Conservation (phyloP, 352 stramenopile species). For the Globisporangium echinulatum region DNA sequence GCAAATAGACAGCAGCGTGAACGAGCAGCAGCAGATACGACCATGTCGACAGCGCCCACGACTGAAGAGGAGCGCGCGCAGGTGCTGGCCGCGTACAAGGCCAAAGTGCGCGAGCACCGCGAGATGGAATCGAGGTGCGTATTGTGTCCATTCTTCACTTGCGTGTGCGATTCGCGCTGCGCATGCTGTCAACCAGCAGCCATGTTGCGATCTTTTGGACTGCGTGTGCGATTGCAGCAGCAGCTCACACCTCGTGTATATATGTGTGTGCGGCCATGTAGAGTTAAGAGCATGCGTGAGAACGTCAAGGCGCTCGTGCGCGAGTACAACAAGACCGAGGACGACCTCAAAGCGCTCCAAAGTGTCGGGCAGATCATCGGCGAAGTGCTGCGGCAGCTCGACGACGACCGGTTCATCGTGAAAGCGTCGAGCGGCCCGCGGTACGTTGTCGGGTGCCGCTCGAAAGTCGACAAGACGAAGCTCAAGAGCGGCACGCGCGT, state of each 20-base stretch:
- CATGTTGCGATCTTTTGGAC: background rate
- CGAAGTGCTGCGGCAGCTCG: constrained; percentile 97
- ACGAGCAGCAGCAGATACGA: constrained; percentile 28
- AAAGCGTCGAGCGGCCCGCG: constrained; percentile 97
- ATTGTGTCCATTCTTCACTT: no score
- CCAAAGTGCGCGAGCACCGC: constrained; percentile 95
- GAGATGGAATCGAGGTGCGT: constrained; percentile 92
- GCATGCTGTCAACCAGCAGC: no score
- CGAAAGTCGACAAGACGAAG: constrained; percentile 92
- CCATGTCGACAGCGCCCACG: constrained; percentile 21
- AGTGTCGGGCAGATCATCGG: constrained; percentile 99
- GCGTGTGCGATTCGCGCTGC: no score
- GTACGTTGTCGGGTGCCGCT: constrained; percentile 97
- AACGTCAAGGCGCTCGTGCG: constrained; percentile 94
- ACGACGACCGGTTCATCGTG: constrained; percentile 99
- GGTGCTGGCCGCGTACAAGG: constrained; percentile 93
- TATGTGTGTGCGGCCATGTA: constrained; percentile 18
- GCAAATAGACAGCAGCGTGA: background rate
- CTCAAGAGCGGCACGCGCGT: constrained; percentile 97
- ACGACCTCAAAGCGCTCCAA: constrained; percentile 96
- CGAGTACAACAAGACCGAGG: constrained; percentile 99
- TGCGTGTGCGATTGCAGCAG: no score
- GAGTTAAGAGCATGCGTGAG: constrained; percentile 95
- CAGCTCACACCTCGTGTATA: background rate
- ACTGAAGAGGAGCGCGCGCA: constrained; percentile 87